Evolutionary conservation across 495 filamentous ascomycete genomes (phyloP).

Genomic region (Halenospora varia): DNA sequence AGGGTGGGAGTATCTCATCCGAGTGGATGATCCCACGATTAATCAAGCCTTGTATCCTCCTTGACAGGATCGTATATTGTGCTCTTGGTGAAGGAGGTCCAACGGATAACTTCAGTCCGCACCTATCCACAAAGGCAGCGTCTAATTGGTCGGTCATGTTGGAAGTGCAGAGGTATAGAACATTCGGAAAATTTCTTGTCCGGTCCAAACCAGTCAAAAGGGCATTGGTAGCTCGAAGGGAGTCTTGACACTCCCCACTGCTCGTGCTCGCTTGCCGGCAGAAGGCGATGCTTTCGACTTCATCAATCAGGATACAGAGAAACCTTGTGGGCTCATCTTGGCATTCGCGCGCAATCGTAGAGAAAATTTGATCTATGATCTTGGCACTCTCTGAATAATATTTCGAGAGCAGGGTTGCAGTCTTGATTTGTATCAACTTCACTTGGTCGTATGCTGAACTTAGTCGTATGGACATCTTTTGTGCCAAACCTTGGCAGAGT

Average conservation of each 20-base stretch:
- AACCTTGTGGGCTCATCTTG: constrained; percentile 36
- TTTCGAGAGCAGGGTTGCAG: constrained; percentile 44
- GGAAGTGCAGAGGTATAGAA: constrained; percentile 49
- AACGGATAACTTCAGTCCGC: constrained; percentile 43
- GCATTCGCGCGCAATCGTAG: constrained; percentile 35
- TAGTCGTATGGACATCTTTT: constrained; percentile 51
- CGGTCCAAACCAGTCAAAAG: constrained; percentile 37
- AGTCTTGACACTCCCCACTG: constrained; percentile 38
- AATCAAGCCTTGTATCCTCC: constrained; percentile 17
- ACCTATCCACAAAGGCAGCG: constrained; percentile 48
- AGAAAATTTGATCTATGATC: constrained; percentile 41
- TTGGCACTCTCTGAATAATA: constrained; percentile 51
- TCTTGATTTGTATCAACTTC: constrained; percentile 47
- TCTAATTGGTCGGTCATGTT: constrained; percentile 44
- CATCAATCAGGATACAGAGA: constrained; percentile 48
- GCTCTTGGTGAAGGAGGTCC: constrained; percentile 30
- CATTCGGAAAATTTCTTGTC: constrained; percentile 34
- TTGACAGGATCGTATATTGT: constrained; percentile 41
- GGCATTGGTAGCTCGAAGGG: constrained; percentile 37
- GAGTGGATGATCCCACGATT: constrained; percentile 7
- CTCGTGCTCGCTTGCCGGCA: constrained; percentile 32
- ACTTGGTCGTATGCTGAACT: constrained; percentile 34
- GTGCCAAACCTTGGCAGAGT: constrained; percentile 45
- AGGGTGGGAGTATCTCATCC: constrained; percentile 9
- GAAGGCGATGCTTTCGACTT: constrained; percentile 49